Evolutionary conservation across 768 basidiomycete species (phyloP).

Genomic region (Suillus decipiens): DNA sequence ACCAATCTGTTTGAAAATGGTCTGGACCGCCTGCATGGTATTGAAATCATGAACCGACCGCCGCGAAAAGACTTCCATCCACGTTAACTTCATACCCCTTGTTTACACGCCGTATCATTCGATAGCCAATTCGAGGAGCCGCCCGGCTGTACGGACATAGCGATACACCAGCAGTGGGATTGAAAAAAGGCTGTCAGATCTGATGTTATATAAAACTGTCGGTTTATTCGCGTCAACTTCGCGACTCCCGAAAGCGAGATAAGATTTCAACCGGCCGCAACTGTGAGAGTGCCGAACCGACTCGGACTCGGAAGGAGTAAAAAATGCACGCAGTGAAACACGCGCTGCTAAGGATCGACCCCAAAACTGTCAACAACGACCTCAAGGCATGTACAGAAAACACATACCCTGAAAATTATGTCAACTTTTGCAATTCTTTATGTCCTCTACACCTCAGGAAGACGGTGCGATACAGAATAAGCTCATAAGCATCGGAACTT

Average conservation of each 20-base stretch:
- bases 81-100: constrained; percentile 4
- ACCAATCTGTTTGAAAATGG: background rate
- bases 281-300: background rate
- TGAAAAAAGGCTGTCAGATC: background rate
- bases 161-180: background rate
- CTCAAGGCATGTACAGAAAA: constrained; percentile 15
- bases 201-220: background rate
- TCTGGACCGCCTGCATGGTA: background rate
- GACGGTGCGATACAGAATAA: background rate
- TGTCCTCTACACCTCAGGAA: constrained; percentile 9
- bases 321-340: constrained; percentile 10
- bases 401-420: constrained; percentile 25
- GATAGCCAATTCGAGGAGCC: background rate
- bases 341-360: constrained; percentile 20
- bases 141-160: background rate
- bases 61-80: constrained; percentile 1
- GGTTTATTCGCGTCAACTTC: background rate
- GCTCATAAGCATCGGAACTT: constrained; percentile 2
- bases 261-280: background rate
- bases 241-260: background rate
- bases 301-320: background rate
- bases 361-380: constrained; percentile 35
- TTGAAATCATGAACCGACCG: background rate
- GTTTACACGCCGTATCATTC: constrained; percentile 7
- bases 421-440: constrained; percentile 21